Evolutionary conservation across 768 basidiomycete genomes (phyloP), one percentile per base, ranked within the genome.

Genomic region (Asterophora lycoperdoides): DNA sequence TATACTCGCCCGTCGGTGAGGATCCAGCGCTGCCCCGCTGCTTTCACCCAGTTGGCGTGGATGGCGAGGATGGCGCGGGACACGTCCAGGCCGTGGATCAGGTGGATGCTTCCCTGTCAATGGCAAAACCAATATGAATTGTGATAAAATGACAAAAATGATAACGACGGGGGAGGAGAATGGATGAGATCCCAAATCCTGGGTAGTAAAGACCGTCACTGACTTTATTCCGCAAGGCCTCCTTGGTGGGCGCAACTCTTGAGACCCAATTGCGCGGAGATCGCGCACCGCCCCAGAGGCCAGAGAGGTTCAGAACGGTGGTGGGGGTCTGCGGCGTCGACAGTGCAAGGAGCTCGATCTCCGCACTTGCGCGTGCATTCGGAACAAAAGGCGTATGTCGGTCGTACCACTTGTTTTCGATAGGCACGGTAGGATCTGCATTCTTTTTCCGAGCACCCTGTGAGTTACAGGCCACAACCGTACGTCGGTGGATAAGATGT

Each of bases 81-180:
- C 42, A 83, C 70, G 59, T 85, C 83, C 38, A 70, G 34, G 1
- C 81, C 84, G 60, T 85, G 82, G 44, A 84, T 74, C 58, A 84
- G 62, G 58, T 85, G 82, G 4, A 84, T 51, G 53, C 79, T 78
- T 7, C 76, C 77, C 77, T 84, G 55, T 32, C 30, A 32, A 10
- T 29, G 29, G n/a, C n/a, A 46, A 35, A 45, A 23, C 3, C 3
- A 23, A 23, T 23, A 23, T 23, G 6, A 23, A 23, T n/a, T n/a
- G n/a, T n/a, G n/a, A n/a, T n/a, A n/a, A n/a, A n/a, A n/a, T n/a
- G n/a, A n/a, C 23, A 3, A 23, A 23, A 6, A 23, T 23, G 3
- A 23, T 23, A 3, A 23, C 3, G 23, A 6, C 3, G 23, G 23
- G 23, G 6, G 6, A 6, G 23, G 23, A 23, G 6, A 23, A 23